These are phyloP conservation scores for Corchorus olitorius DNA, from an alignment of 345 rosid species.

Conservation along the genomic window DNA sequence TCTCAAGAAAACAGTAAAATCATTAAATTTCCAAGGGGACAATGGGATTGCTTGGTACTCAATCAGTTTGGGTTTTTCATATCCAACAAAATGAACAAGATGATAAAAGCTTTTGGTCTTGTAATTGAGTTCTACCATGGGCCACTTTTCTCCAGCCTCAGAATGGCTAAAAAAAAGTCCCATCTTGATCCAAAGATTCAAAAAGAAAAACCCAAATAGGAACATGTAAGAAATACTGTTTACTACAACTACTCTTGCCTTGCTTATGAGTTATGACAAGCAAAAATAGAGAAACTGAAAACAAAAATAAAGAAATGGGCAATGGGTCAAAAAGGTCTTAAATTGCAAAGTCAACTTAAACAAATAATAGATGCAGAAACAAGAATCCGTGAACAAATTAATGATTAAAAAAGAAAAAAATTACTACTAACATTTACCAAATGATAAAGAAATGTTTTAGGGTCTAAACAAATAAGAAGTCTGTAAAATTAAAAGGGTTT, in stretches of 20 bases:
- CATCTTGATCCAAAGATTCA: neutral
- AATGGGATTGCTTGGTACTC: neutral
- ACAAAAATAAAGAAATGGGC: neutral
- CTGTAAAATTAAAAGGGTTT: too few relatives aligned
- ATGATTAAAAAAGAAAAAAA: neutral
- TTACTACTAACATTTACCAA: too few relatives aligned
- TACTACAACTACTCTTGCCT: neutral
- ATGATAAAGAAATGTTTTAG: neutral
- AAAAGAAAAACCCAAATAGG: neutral
- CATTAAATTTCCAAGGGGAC: too few relatives aligned
- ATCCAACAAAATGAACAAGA: neutral
- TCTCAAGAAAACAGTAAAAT: neutral
- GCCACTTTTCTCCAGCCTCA: neutral
- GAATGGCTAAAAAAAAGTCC: neutral
- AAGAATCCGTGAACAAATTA: neutral
- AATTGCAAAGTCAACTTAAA: neutral
- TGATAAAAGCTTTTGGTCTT: neutral
- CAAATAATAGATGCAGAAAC: slow-evolving; percentile 5
- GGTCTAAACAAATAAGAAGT: neutral
- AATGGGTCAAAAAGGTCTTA: neutral
- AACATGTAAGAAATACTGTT: neutral
- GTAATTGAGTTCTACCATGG: neutral
- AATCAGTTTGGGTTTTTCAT: neutral
- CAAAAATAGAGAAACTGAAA: neutral
- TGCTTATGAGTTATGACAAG: neutral